Conservation (phyloP, 306 rosid genomes). For the Gastrolobium villosum region DNA sequence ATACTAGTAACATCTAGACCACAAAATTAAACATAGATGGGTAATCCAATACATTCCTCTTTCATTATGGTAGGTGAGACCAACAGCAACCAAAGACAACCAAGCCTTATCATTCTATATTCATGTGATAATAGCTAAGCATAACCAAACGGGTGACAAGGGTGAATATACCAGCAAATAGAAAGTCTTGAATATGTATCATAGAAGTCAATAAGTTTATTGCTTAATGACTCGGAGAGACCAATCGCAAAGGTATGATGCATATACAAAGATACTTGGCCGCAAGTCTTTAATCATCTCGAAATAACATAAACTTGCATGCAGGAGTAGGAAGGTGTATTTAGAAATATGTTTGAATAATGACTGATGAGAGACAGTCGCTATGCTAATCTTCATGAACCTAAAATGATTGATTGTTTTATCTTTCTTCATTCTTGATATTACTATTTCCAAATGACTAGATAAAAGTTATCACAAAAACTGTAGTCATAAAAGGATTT, state of each 20-base stretch:
- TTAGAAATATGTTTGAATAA: constrained; percentile 11
- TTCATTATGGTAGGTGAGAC: constrained; percentile 19
- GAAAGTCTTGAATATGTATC: constrained; percentile 2
- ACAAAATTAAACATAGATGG: constrained; percentile 22
- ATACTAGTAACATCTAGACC: constrained; percentile 14
- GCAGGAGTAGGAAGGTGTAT: background rate
- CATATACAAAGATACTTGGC: constrained; percentile 27
- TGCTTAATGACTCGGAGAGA: background rate
- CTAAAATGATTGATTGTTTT: constrained; percentile 21
- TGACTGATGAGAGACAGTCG: background rate
- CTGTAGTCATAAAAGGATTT: background rate
- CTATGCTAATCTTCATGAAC: background rate
- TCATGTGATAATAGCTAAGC: constrained; percentile 7
- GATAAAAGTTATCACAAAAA: constrained; percentile 31
- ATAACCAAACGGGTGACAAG: background rate
- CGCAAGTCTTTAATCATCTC: constrained; percentile 22
- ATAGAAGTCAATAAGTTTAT: constrained; percentile 22
- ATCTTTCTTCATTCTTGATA: constrained; percentile 12
- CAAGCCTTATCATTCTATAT: background rate
- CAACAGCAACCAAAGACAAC: constrained; percentile 20
- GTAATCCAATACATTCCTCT: constrained; percentile 18
- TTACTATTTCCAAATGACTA: constrained; percentile 3
- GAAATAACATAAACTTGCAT: constrained; percentile 24
- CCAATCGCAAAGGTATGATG: background rate
- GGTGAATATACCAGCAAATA: constrained; percentile 26